Evolutionary conservation across 495 filamentous ascomycete genomes (phyloP).

Genomic region (Penicillium egyptiacum): DNA sequence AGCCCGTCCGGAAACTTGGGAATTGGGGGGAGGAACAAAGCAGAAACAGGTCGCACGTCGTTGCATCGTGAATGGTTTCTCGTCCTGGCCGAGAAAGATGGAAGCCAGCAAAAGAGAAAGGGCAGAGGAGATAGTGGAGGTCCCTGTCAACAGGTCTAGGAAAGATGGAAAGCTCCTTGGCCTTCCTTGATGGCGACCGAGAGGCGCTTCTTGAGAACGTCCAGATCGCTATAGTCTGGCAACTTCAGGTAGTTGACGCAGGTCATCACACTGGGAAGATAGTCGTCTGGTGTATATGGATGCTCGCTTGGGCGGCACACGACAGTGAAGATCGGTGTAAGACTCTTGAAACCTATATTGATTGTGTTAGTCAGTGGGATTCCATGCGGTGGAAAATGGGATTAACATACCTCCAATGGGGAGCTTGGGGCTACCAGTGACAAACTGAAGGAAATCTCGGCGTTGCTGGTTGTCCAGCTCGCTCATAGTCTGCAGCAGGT

Average conservation of each 20-base stretch:
- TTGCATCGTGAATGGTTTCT: constrained; percentile 22
- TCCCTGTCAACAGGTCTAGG: constrained; percentile 44
- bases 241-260: constrained; percentile 99
- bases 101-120: constrained; percentile 8
- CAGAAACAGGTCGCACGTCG: constrained; percentile 24
- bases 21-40: constrained; percentile 12
- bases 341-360: constrained; percentile 81
- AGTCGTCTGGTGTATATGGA: constrained; percentile 93
- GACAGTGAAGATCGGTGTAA: constrained; percentile 97
- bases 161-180: constrained; percentile 98
- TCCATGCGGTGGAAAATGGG: constrained; percentile 21
- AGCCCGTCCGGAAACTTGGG: constrained; percentile 27
- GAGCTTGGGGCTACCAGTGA: constrained; percentile 96
- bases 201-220: constrained; percentile 72
- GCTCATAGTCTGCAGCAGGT: constrained; percentile 93
- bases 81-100: constrained; percentile 5
- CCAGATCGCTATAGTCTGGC: constrained; percentile 85
- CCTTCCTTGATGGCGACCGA: constrained; percentile 90
- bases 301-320: constrained; percentile 97
- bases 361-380: constrained; percentile 15
- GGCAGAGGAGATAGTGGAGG: constrained; percentile 1
- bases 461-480: constrained; percentile 73
- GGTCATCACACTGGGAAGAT: constrained; percentile 98
- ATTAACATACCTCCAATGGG: constrained; percentile 84
- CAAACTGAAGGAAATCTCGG: constrained; percentile 96